Evolutionary conservation across 768 basidiomycete genomes (phyloP).

Genomic region (Suillus sp.): DNA sequence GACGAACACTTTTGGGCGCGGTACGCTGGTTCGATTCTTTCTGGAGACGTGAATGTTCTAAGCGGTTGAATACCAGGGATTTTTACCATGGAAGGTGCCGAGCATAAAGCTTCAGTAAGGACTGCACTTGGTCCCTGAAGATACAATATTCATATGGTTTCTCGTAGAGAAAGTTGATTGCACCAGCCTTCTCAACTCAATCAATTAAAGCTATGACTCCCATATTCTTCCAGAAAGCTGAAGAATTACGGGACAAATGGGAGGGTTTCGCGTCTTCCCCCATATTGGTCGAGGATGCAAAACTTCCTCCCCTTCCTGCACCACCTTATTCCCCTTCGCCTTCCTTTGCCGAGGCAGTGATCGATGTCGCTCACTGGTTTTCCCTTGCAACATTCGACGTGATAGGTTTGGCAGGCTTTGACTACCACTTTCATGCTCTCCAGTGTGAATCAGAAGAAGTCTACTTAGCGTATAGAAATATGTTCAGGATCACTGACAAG

Average conservation of each 20-base stretch:
- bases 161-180: constrained; percentile 45
- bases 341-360: constrained; percentile 19
- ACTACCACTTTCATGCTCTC: constrained; percentile 53
- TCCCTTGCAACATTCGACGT: constrained; percentile 64
- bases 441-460: constrained; percentile 50
- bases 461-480: constrained; percentile 50
- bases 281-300: neutral
- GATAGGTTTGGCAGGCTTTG: constrained; percentile 60
- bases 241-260: constrained; percentile 51
- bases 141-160: neutral
- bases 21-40: constrained; percentile 27
- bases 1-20: constrained; percentile 50
- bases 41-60: neutral
- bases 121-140: neutral
- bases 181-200: constrained; percentile 51
- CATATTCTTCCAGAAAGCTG: constrained; percentile 53
- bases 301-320: constrained; percentile 14
- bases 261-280: constrained; percentile 29
- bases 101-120: constrained; percentile 45
- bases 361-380: constrained; percentile 62
- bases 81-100: constrained; percentile 53
- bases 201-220: constrained; percentile 47
- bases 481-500: constrained; percentile 52
- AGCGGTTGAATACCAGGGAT: constrained; percentile 37
- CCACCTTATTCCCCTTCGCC: constrained; percentile 10